phyloP scores from a whole-genome alignment of 2,329 filamentous ascomycete genomes.

The Alternaria alternata region DNA sequence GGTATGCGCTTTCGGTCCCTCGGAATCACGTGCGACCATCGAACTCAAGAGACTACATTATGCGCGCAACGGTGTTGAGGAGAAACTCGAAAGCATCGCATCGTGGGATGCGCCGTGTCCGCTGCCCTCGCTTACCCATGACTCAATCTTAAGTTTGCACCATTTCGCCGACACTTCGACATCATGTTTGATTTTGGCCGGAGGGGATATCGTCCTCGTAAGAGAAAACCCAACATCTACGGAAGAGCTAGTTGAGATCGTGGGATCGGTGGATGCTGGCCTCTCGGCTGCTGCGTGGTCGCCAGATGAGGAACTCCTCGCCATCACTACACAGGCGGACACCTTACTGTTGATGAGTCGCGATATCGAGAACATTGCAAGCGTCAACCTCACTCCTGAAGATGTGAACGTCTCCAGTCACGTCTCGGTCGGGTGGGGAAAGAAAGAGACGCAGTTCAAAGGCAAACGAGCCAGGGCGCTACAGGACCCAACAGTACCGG shows the following conservation, averaged over 20 bases:
- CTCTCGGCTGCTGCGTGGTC: conserved; percentile 93
- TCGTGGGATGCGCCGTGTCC: conserved; percentile 90
- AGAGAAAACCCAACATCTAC: conserved; percentile 72
- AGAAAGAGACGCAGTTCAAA: conserved; percentile 97
- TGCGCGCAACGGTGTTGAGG: conserved; percentile 53
- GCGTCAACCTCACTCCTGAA: conserved; percentile 74
- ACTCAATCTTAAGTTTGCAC: conserved; percentile 80
- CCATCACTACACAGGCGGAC: conserved; percentile 79
- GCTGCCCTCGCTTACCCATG: conserved; percentile 75
- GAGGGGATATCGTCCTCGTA: conserved; percentile 89
- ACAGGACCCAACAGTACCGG: conserved; percentile 92
- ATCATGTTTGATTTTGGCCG: conserved; percentile 83
- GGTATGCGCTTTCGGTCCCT: conserved; percentile 85
- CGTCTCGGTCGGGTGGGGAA: conserved; percentile 97
- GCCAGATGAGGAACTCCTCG: conserved; percentile 89
- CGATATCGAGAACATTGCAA: conserved; percentile 83
- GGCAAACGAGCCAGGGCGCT: conserved; percentile 87
- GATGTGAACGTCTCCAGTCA: conserved; percentile 90
- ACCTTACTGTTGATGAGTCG: conserved; percentile 93
- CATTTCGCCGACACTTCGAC: conserved; percentile 82
- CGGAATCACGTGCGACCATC: conserved; percentile 72
- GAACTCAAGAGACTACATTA: conserved; percentile 69
- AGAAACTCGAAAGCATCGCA: conserved; percentile 64
- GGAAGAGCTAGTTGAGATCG: conserved; percentile 88
- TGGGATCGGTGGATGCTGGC: conserved; percentile 91